phyloP scores from a whole-genome alignment of 352 stramenopile genomes.

The Globisporangium okanoganense region DNA sequence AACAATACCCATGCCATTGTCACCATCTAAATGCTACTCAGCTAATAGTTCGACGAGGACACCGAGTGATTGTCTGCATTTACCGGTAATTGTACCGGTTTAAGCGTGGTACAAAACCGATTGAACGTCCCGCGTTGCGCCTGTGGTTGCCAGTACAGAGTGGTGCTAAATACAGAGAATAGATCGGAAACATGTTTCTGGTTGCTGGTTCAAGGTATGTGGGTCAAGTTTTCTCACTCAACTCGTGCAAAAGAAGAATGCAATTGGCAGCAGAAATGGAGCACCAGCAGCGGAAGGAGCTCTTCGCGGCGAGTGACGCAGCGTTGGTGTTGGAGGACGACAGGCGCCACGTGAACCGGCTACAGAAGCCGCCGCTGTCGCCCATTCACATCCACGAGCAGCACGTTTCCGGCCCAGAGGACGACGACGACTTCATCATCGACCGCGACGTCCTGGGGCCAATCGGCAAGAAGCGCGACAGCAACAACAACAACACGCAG shows the following conservation, averaged over 20 bases:
- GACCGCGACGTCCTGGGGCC: background rate
- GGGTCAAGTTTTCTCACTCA: no score
- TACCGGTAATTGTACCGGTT: no score
- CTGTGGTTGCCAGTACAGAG: no score
- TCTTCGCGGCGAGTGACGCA: background rate
- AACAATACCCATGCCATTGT: no score
- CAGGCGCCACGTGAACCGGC: constrained; percentile 1
- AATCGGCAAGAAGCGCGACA: background rate
- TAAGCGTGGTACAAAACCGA: no score
- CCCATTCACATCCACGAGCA: background rate
- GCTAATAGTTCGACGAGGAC: no score
- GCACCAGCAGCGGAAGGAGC: background rate
- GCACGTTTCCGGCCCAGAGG: constrained; percentile 1
- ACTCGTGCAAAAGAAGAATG: background rate
- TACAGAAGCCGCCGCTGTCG: constrained; percentile 5
- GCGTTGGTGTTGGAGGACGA: background rate
- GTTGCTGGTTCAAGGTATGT: no score
- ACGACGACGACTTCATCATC: constrained; percentile 3
- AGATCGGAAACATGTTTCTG: no score
- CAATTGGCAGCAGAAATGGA: background rate
- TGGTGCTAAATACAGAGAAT: no score
- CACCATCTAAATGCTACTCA: no score
- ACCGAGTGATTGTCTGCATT: no score
- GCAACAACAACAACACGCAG: background rate
- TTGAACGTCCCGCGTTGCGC: no score